A percentile compares a stretch with the other conserved stretches of the same genome.
Conservation (phyloP, 768 basidiomycete genomes). For the Fibroporia radiculosa region DNA sequence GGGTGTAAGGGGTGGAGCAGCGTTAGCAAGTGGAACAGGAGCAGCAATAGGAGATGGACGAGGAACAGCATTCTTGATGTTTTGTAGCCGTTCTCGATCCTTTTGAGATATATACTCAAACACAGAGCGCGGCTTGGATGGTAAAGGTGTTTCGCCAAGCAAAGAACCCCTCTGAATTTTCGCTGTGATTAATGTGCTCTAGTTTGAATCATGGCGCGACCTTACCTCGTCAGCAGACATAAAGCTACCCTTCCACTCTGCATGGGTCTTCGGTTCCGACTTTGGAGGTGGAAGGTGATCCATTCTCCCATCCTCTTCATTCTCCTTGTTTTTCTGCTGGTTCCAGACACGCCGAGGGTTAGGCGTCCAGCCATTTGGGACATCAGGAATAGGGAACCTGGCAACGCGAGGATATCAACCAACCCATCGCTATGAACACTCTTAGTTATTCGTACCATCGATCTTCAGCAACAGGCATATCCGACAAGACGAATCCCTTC, state of each 20-base stretch:
- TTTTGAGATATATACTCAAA: conserved; percentile 94
- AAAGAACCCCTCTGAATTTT: conserved; percentile 65
- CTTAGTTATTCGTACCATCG: conserved; percentile 41
- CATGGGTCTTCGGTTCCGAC: conserved; percentile 26
- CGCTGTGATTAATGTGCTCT: background rate
- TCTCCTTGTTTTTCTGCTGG: conserved; percentile 31
- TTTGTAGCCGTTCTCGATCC: conserved; percentile 78
- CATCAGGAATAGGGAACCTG: conserved; percentile 80
- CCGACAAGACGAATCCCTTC: conserved; percentile 66
- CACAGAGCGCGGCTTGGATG: conserved; percentile 68
- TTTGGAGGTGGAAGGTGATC: conserved; percentile 9
- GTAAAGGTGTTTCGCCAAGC: conserved; percentile 74
- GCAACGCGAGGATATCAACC: conserved; percentile 1
- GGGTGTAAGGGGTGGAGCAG: conserved; percentile 17
- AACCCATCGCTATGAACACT: background rate
- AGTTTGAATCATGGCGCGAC: background rate
- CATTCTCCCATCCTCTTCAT: conserved; percentile 21
- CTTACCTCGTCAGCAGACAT: conserved; percentile 62
- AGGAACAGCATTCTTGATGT: conserved; percentile 28
- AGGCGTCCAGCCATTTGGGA: conserved; percentile 82
- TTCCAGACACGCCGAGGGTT: conserved; percentile 77
- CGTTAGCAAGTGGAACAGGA: conserved; percentile 13
- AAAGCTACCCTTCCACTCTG: conserved; percentile 50
- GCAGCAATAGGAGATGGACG: conserved; percentile 23
- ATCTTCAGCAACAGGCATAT: conserved; percentile 62